Percentiles rank a stretch among this genome's conserved stretches.
phyloP scores from a whole-genome alignment of 257 asterid genomes.

The Solanum ossicruentum region DNA sequence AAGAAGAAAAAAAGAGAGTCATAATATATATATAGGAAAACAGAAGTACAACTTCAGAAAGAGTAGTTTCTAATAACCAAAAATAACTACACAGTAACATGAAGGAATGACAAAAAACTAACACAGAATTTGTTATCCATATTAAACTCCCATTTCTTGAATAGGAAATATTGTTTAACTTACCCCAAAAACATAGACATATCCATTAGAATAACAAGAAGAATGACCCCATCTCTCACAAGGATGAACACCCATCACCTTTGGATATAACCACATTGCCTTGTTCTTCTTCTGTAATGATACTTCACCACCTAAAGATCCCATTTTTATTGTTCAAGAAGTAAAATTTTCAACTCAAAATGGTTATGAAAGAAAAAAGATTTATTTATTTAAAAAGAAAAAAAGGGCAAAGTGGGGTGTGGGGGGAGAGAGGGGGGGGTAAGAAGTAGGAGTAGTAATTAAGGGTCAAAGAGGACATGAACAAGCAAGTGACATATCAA shows the following conservation, averaged over 20 bases:
- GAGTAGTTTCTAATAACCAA: background rate
- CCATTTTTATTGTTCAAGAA: constrained; percentile 22
- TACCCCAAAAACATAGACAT: constrained; percentile 77
- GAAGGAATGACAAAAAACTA: background rate
- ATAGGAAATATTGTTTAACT: background rate
- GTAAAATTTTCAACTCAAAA: background rate
- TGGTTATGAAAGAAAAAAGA: constrained; percentile 5
- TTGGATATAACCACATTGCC: constrained; percentile 74
- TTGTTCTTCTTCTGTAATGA: constrained; percentile 21
- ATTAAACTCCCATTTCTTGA: background rate
- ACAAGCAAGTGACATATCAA: constrained; percentile 82
- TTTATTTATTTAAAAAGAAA: background rate
- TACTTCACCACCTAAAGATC: constrained; percentile 40
- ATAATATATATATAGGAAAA: background rate
- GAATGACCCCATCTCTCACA: constrained; percentile 99
- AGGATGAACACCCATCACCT: constrained; percentile 58
- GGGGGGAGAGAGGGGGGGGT: background rate
- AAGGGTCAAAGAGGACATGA: constrained; percentile 47
- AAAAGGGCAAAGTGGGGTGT: background rate
- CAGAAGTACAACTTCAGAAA: background rate
- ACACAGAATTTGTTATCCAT: background rate
- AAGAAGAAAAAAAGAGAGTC: no score
- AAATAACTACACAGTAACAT: background rate
- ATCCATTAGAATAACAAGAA: constrained; percentile 67
- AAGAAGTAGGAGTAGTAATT: background rate